phyloP scores from a whole-genome alignment of 768 basidiomycete genomes.

The Collybiopsis confluens region DNA sequence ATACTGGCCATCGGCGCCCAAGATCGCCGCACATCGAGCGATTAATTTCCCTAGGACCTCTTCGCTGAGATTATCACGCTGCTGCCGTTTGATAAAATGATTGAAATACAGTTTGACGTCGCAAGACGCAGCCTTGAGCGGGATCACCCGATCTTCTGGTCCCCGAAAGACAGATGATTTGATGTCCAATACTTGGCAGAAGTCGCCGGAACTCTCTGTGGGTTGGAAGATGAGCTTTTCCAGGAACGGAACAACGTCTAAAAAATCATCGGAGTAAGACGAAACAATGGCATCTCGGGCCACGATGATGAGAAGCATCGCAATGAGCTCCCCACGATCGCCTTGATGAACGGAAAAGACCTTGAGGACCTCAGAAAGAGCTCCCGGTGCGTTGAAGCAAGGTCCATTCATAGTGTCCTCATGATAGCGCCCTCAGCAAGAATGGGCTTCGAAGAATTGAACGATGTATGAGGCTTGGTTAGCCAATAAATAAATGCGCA shows the following conservation, averaged over 20 bases:
- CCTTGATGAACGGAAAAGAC: background rate
- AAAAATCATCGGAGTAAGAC: no score
- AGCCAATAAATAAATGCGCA: background rate
- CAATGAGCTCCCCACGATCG: background rate
- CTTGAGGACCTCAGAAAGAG: background rate
- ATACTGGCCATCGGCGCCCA: background rate
- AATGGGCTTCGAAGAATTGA: background rate
- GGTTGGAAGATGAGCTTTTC: background rate
- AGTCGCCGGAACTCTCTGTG: background rate
- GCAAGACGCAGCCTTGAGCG: background rate
- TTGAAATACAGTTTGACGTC: background rate
- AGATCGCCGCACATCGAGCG: background rate
- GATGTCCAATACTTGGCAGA: background rate
- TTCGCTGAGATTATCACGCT: background rate
- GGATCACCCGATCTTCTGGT: background rate
- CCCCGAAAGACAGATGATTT: background rate
- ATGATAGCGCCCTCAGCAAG: background rate
- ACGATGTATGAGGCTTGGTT: background rate
- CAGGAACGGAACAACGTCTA: background rate
- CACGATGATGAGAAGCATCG: background rate
- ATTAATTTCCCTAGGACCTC: background rate
- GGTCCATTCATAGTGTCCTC: background rate
- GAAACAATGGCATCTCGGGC: no score
- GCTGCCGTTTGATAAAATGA: background rate
- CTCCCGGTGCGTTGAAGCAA: background rate